These are phyloP conservation scores for Colletotrichum sansevieriae DNA, from an alignment of 2,329 filamentous ascomycete species.

Conservation along the genomic window DNA sequence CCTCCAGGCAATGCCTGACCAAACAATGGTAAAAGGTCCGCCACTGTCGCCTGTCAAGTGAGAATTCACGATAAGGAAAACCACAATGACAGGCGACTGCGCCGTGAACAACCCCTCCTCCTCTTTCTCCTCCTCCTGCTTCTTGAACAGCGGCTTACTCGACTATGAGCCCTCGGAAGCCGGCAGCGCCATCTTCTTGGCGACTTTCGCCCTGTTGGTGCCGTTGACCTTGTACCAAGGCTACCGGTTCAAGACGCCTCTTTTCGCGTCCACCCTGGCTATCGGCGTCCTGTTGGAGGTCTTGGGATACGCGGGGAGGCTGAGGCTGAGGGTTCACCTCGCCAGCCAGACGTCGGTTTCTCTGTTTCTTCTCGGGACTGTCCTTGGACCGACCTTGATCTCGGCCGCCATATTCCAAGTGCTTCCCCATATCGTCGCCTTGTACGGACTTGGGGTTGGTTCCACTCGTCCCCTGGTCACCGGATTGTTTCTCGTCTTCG, in stretches of 20 bases:
- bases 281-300: slow-evolving; percentile 59
- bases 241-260: slow-evolving; percentile 53
- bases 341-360: slow-evolving; percentile 55
- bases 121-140: slow-evolving; percentile 48
- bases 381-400: slow-evolving; percentile 61
- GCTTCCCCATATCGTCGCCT: slow-evolving; percentile 59
- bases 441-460: slow-evolving; percentile 60
- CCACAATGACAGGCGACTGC: slow-evolving; percentile 53
- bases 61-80: background rate
- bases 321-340: slow-evolving; percentile 55
- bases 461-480: slow-evolving; percentile 52
- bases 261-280: slow-evolving; percentile 57
- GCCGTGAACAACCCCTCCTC: slow-evolving; percentile 43
- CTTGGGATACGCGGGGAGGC: slow-evolving; percentile 60
- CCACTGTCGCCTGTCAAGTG: slow-evolving; percentile 41
- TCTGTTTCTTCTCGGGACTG: slow-evolving; percentile 61
- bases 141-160: slow-evolving; percentile 53
- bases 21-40: slow-evolving; percentile 34
- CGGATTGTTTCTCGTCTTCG: slow-evolving; percentile 50
- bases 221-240: slow-evolving; percentile 55
- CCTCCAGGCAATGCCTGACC: slow-evolving; percentile 33
- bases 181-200: slow-evolving; percentile 57
- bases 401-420: slow-evolving; percentile 58
- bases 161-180: slow-evolving; percentile 52
- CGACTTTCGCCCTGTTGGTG: slow-evolving; percentile 55